Conservation (phyloP, 1,284 basidiomycete genomes). For the Neonothopanus nambi region DNA sequence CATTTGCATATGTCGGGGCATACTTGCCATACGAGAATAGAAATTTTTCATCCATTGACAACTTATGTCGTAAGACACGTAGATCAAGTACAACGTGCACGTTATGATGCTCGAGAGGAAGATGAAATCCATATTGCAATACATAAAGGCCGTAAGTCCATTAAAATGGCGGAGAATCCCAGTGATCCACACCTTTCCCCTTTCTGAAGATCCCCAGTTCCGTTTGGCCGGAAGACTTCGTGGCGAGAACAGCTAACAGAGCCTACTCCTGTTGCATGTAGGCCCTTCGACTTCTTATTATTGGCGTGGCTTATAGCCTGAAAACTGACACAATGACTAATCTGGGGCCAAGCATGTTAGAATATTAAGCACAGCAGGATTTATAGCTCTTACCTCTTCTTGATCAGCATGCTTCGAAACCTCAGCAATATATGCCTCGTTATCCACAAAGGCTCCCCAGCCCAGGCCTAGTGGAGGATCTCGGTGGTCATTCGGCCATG, state of each 20-base stretch:
- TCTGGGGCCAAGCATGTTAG: conserved; percentile 12
- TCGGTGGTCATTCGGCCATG: conserved; percentile 7
- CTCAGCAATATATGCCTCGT: conserved; percentile 14
- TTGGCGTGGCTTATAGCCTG: conserved; percentile 19
- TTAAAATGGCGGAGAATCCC: not conserved
- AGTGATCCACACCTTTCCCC: conserved; percentile 16
- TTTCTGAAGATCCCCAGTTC: conserved; percentile 24
- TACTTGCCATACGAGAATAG: conserved; percentile 5
- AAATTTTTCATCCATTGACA: conserved; percentile 18
- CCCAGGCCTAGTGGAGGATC: conserved; percentile 21
- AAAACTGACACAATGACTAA: conserved; percentile 23
- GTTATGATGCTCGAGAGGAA: conserved; percentile 10
- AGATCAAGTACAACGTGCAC: not conserved
- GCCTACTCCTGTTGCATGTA: conserved; percentile 20
- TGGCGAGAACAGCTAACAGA: conserved; percentile 21
- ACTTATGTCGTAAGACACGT: conserved; percentile 18
- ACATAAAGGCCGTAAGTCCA: conserved; percentile 7
- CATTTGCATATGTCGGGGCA: conserved; percentile 7
- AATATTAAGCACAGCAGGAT: too few species aligned
- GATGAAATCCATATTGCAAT: conserved; percentile 22
- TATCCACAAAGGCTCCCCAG: conserved; percentile 20
- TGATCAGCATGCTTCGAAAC: conserved; percentile 16
- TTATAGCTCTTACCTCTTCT: conserved; percentile 17
- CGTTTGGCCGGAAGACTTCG: conserved; percentile 18
- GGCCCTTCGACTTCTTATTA: conserved; percentile 19